Evolutionary conservation across 805 yeast species (phyloP).

Genomic region (Barnettozyma botsteinii): DNA sequence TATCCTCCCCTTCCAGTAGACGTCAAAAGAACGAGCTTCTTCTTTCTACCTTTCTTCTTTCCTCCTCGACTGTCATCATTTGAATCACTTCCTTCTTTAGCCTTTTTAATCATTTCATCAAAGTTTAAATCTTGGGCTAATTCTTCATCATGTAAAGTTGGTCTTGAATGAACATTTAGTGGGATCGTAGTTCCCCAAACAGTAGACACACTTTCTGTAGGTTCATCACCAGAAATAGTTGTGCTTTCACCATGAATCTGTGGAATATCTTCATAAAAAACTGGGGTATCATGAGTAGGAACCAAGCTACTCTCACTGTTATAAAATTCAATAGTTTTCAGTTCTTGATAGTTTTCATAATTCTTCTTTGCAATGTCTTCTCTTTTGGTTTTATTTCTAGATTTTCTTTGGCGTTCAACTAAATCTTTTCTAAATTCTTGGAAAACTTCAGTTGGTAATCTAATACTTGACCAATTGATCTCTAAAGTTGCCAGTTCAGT

Average conservation of each 20-base stretch:
- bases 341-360: slow-evolving; percentile 55
- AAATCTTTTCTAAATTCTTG: slow-evolving; percentile 49
- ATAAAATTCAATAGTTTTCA: slow-evolving; percentile 52
- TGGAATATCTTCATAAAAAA: slow-evolving; percentile 4
- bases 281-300: neutral
- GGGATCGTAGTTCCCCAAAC: slow-evolving; percentile 67
- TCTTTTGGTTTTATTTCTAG: slow-evolving; percentile 41
- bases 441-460: slow-evolving; percentile 38
- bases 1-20: slow-evolving; percentile 14
- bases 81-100: slow-evolving; percentile 10
- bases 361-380: slow-evolving; percentile 57
- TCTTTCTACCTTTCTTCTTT: slow-evolving; percentile 18
- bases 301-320: slow-evolving; percentile 5
- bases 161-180: slow-evolving; percentile 25
- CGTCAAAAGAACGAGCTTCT: slow-evolving; percentile 18
- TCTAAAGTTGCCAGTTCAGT: slow-evolving; percentile 81
- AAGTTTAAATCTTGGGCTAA: slow-evolving; percentile 29
- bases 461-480: slow-evolving; percentile 63
- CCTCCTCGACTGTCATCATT: slow-evolving; percentile 5
- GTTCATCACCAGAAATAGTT: slow-evolving; percentile 22
- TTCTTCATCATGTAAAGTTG: slow-evolving; percentile 24
- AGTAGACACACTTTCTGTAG: slow-evolving; percentile 32
- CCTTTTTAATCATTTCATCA: slow-evolving; percentile 20
- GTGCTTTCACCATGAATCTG: slow-evolving; percentile 16
- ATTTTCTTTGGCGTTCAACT: slow-evolving; percentile 46